A percentile compares a stretch with the other conserved stretches of the same genome.
phyloP scores from a whole-genome alignment of 1,284 basidiomycete species.

The Tylopilus orsonianus region DNA sequence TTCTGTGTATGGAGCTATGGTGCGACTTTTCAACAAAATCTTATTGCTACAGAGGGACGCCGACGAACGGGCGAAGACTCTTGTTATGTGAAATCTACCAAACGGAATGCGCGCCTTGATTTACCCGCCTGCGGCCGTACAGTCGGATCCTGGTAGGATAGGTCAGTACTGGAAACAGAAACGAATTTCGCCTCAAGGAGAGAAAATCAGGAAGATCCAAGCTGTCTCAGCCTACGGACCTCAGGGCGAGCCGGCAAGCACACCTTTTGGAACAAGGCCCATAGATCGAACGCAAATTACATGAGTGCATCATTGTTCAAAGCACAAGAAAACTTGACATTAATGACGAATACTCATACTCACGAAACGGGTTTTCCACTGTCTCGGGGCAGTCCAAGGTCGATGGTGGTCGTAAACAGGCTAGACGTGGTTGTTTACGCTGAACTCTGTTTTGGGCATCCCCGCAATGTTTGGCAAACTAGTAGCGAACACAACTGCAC shows the following conservation, averaged over 20 bases:
- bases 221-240: slow-evolving; percentile 68
- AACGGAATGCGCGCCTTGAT: neutral
- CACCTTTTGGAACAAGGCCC: slow-evolving; percentile 63
- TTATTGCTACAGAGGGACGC: slow-evolving; percentile 14
- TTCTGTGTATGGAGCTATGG: slow-evolving; percentile 17
- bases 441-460: slow-evolving; percentile 2
- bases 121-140: neutral
- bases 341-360: slow-evolving; percentile 14
- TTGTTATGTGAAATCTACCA: slow-evolving; percentile 9
- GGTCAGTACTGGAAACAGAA: slow-evolving; percentile 16
- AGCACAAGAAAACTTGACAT: neutral
- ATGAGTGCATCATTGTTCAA: slow-evolving; percentile 53
- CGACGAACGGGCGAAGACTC: slow-evolving; percentile 13
- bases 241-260: slow-evolving; percentile 73
- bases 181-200: neutral
- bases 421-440: slow-evolving; percentile 16
- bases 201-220: slow-evolving; percentile 42
- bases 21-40: slow-evolving; percentile 18
- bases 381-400: neutral
- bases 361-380: slow-evolving; percentile 7
- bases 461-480: neutral
- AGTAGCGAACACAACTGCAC: too few species aligned
- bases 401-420: neutral
- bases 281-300: slow-evolving; percentile 84
- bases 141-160: slow-evolving; percentile 3